Evolutionary conservation across 164 flowering plant species (phyloP), one percentile per base, ranked within the genome.

Genomic region (Nymphaea thermarum): DNA sequence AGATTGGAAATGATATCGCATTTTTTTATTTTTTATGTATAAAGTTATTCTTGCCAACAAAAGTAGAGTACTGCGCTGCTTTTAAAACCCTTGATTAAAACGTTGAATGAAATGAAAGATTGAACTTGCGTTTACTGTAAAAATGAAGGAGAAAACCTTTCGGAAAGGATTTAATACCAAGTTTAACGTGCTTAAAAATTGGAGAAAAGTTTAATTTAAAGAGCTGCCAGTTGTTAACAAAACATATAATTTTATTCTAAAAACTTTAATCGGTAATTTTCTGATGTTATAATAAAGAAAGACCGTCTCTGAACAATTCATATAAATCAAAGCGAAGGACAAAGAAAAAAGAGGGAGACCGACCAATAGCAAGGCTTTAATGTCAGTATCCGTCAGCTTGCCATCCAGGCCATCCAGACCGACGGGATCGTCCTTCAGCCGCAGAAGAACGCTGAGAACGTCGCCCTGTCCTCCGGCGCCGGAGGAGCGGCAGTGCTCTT

Each of bases 311-410:
- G 14, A 18, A 12, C 6, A 6, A 64, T 14, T 6, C 43, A 42
- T 42, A 5, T 14, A 7, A 18, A 43, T 17, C 8, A 4, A 15
- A 42, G 7, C 2, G 15, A 43, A 42, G 57, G 60, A 65, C 17
- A 59, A 57, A 4, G 41, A 63, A 41, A 41, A 63, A 18, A 68
- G 66, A 25, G 43, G 3, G 17, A 15, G 62, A 15, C 2, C 12
- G 4, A 90, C 98, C 90, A 90, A 60, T 44, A 93, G 89, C 67
- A 93, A 69, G 15, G 96, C 98, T 71, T 90, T 93, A 65, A 90
- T 89, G 61, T 93, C 93, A 3, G 82, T 84, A 25, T 90, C 94
- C 0, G 85, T 78, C 47, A 90, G 81, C 77, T 75, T 81, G 18
- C 80, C 82, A 8, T n/a, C 64, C 11, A 3, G 57, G 25, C 77